Evolutionary conservation across 2,329 filamentous ascomycete genomes (phyloP), one percentile per base, ranked within the genome.

Genomic region (Colletotrichum graminicola): DNA sequence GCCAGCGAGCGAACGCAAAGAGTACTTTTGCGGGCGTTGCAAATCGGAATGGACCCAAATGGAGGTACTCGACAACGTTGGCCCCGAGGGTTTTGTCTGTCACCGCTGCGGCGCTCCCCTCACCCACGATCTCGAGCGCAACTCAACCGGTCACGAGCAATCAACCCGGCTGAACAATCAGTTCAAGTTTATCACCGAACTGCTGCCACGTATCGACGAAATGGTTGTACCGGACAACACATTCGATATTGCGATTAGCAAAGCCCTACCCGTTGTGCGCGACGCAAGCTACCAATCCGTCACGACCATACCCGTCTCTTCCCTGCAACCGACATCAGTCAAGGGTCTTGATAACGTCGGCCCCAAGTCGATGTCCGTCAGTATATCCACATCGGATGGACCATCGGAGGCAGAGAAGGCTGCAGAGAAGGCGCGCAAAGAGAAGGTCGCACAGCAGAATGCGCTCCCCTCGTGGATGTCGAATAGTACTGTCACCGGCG

Each of bases 1-100:
- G 23, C 92, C 94, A 0, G 92, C 92, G 12, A 89, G 89, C 67
- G 95, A 98, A 81, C 93, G 94, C 80, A 98, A 98, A 80, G 96
- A 98, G 79, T 97, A 95, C 77, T 91, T 92, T 71, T 99, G 96
- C 82, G 85, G 88, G 41, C 88, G 90, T 67, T 99, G 96, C 84
- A 90, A 91, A 75, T 88, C 93, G 1, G 93, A 97, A 79, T 99
- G 93, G 89, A 97, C 95, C 3, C 89, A 92, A 74, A 90, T 98
- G 81, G 95, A 98, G 75, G 95, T 97, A 1, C 84, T 98, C 63
- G 94, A 97, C 81, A 91, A 89, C 71, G 86, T 91, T 51, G 90
- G 92, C 62, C 85, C 87, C 1, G 81, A 85, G 57, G 93, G 94
- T 0, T 98, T 98, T 79, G 83, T 92, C 57, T 99, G 96, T 81